Evolutionary conservation across 106 monocot species (phyloP).

Genomic region (Dioscorea zingiberensis): DNA sequence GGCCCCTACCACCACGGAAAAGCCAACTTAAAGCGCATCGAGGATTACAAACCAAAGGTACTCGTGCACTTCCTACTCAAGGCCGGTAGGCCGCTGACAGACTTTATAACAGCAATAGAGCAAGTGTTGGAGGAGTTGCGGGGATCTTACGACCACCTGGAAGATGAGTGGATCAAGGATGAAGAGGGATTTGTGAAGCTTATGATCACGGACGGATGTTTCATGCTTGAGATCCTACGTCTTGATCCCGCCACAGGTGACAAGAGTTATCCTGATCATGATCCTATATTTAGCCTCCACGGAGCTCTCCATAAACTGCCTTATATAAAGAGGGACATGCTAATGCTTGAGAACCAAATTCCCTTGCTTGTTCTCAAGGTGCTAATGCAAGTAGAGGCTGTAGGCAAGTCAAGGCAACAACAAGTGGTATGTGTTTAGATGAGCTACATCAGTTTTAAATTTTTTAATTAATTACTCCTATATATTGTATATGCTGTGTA

Average conservation of each 20-base stretch:
- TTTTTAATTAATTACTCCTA: too few species aligned
- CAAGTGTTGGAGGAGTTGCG: conserved; percentile 1
- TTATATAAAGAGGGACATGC: conserved; percentile 26
- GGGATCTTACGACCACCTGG: conserved; percentile 17
- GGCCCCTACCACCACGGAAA: conserved; percentile 34
- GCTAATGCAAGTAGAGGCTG: neutral
- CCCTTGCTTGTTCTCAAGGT: conserved; percentile 14
- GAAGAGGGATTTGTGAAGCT: conserved; percentile 10
- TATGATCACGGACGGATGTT: conserved; percentile 27
- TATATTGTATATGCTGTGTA: too few species aligned
- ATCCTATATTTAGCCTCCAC: conserved; percentile 13
- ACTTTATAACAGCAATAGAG: conserved; percentile 5
- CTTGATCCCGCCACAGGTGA: neutral
- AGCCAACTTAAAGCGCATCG: conserved; percentile 5
- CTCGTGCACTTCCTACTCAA: conserved; percentile 15
- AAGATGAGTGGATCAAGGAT: conserved; percentile 3
- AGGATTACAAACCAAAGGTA: conserved; percentile 24
- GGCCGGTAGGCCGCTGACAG: neutral
- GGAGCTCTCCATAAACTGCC: conserved; percentile 9
- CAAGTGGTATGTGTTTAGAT: too few species aligned
- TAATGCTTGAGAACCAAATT: conserved; percentile 24
- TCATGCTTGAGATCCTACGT: conserved; percentile 29
- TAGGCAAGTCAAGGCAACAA: neutral
- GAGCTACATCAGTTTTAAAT: too few species aligned
- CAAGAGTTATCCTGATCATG: neutral